Base-by-base conservation (phyloP, 148 eudicot genomes). In the Chenopodium berlandieri region DNA sequence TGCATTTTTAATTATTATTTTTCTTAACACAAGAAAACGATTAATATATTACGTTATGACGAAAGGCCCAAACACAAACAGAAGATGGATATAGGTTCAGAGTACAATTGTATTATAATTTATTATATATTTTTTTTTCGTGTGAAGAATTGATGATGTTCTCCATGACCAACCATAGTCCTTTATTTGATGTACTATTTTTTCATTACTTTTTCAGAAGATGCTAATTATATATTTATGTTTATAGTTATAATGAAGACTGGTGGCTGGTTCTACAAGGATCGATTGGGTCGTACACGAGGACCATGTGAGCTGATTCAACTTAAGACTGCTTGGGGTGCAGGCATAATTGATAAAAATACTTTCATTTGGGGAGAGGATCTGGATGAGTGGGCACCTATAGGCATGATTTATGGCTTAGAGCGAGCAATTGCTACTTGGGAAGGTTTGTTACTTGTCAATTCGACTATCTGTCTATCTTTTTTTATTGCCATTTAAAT, bases 371-470 rank as follows among this genome's bases (percentile, higher is more conserved):
- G 98, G 98, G 98, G 97, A 22, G 97, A 94, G 70, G 98, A 94
- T 85, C 85, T 91, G 95, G 98, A 94, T 83, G 98, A 94, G 83
- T 94, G 98, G 98, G 98, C 92, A n/a, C 98, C 98, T 44, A 90
- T 94, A 68, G 90, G 94, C 83, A 94, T 94, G 98, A 82, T 93
- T 76, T 94, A 94, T 87, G 98, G 98, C 70, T 73, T 94, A 88
- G 90, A 94, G 83, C 86, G 78, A 64, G 98, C 98, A 81, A 87
- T 93, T 83, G 97, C 95, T 78, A 90, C 98, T 75, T 94, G 98
- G 97, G 98, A 93, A 89, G 98, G 98, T 94, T 37, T 77, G 94
- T 75, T 30, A 44, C 52, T 48, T 44, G 23, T 64, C 32, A 17
- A 31, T 40, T 67, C 16, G 52, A 73, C 32, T 65, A 56, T 22